A percentile compares a stretch with the other conserved stretches of the same genome.
Evolutionary conservation across 2,329 filamentous ascomycete genomes (phyloP).

Genomic region (Pseudogymnoascus sp.): DNA sequence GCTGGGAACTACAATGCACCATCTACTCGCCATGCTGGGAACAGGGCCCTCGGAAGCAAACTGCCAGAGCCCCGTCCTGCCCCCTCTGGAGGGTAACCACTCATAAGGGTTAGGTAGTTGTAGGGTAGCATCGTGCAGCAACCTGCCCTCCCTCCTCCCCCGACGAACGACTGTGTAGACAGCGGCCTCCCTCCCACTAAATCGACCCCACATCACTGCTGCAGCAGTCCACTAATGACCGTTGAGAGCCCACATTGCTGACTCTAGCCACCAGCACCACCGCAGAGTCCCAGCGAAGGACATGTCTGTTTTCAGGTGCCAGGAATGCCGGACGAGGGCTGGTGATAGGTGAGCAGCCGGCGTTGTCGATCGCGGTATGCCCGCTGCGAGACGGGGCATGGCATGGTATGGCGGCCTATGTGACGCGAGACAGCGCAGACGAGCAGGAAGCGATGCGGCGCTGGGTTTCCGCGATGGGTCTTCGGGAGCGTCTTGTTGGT

Average conservation of each 20-base stretch:
- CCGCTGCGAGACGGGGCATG: not conserved
- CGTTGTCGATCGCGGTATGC: not conserved
- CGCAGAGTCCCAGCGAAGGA: not conserved
- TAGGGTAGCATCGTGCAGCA: not conserved
- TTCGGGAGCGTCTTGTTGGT: not conserved
- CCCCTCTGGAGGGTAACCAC: not conserved
- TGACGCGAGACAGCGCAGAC: not conserved
- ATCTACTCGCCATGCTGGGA: not conserved
- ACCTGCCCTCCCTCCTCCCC: not conserved
- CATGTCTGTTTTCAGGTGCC: not conserved
- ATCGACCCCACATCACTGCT: too few species aligned
- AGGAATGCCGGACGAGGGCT: too few species aligned
- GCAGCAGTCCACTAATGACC: not conserved
- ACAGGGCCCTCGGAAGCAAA: not conserved
- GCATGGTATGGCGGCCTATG: not conserved
- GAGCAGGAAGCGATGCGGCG: not conserved
- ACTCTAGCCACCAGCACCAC: not conserved
- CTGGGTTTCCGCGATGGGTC: not conserved
- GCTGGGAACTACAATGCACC: too few species aligned
- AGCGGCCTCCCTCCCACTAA: not conserved
- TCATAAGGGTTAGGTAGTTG: not conserved
- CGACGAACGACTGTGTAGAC: not conserved
- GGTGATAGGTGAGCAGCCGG: not conserved
- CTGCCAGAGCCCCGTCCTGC: not conserved
- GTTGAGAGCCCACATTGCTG: not conserved